Base-by-base conservation (phyloP, 208 protist genomes). In the Leishmania gerbilli region DNA sequence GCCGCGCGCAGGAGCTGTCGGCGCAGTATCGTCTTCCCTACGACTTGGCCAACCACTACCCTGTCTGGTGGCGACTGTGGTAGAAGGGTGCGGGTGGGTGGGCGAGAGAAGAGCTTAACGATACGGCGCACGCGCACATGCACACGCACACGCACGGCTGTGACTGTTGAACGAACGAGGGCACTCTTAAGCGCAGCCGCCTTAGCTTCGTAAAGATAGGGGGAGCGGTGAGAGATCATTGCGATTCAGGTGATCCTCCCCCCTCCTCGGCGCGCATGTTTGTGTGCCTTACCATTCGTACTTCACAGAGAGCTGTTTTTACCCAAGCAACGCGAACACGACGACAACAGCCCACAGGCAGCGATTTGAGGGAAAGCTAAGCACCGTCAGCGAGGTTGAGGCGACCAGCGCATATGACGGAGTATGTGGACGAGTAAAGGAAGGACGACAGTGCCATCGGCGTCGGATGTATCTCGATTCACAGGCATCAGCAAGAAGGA, bases 61-160 rank as follows among this genome's bases (percentile, higher is more conserved):
- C 94, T 9, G n/a, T 93, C 34, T 95, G 87, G 92, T 97, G 94
- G 94, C 86, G 90, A 24, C 81, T 94, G n/a, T 96, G 92, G 90
- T 95, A 84, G 83, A 11, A 1, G 8, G 45, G 45, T 42, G 42
- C 9, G 7, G 9, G 45, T 31, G 40, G 27, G n/a, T 17, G 69
- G 2, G 34, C 0, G 40, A 6, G 27, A 11, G 45, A 27, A 56
- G 21, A 69, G 24, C 9, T 31, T 17, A 45, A 74, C 45, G 40
- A 56, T 75, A 78, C 9, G 27, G 71, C 62, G 34, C 42, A 45
- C 42, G 71, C 62, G 34, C 42, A 45, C 42, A 45, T 45, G 42
- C 42, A 45, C 42, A 7, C 40, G 40, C 74, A 51, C 37, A 45
- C n/a, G 24, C 24, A 68, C 3, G 37, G 47, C 0, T 67, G 21